phyloP scores from a whole-genome alignment of 1,284 basidiomycete species.

The Somion occarium region DNA sequence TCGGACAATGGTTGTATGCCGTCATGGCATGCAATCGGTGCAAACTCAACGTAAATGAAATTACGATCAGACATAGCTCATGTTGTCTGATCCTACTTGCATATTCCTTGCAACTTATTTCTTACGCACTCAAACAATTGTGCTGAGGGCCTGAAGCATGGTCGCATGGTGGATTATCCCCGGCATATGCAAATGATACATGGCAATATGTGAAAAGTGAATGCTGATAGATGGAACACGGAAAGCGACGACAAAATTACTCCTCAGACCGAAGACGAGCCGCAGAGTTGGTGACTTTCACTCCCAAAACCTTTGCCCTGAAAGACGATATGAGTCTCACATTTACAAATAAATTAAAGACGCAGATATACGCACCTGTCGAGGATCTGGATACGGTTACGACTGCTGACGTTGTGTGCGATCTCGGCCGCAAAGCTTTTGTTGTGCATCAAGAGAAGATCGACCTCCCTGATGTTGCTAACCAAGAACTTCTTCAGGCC shows the following conservation, averaged over 20 bases:
- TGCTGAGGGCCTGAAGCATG: slow-evolving; percentile 28
- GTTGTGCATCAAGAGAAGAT: slow-evolving; percentile 97
- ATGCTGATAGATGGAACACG: slow-evolving; percentile 22
- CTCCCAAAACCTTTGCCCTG: slow-evolving; percentile 84
- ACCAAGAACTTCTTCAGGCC: slow-evolving; percentile 94
- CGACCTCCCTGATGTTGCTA: slow-evolving; percentile 87
- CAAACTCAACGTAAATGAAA: no score
- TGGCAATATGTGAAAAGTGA: slow-evolving; percentile 16
- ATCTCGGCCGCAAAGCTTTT: slow-evolving; percentile 95
- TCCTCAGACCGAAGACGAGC: slow-evolving; percentile 98
- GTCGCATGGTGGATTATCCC: slow-evolving; percentile 35
- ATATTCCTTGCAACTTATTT: no score
- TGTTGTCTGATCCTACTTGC: no score
- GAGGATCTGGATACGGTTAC: slow-evolving; percentile 92
- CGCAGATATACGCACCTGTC: slow-evolving; percentile 57
- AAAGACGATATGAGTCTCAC: slow-evolving; percentile 8
- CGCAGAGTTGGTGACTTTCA: slow-evolving; percentile 94
- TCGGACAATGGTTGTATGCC: neutral
- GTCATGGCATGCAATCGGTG: neutral
- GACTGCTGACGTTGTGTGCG: slow-evolving; percentile 95
- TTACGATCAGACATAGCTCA: neutral
- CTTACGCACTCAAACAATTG: neutral
- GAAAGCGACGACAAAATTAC: slow-evolving; percentile 43
- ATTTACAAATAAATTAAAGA: slow-evolving; percentile 8
- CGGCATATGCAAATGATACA: slow-evolving; percentile 37